Evolutionary conservation across 768 basidiomycete genomes (phyloP).

Genomic region (Boletus vermiculosoides): DNA sequence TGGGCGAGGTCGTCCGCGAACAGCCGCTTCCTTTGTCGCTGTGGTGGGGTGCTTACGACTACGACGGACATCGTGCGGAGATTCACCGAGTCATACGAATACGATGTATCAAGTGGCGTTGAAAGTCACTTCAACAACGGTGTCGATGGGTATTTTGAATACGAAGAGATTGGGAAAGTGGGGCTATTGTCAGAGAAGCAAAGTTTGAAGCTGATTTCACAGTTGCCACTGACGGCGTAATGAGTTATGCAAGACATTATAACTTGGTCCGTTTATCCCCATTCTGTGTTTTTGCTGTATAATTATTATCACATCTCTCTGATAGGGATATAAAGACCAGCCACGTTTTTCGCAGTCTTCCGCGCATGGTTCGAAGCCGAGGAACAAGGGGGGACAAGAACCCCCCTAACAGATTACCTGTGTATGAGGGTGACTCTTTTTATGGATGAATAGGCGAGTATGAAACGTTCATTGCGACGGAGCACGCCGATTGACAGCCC

Average conservation of each 20-base stretch:
- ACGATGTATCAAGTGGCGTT: constrained; percentile 20
- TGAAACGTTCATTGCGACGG: not conserved
- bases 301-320: not conserved
- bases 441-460: constrained; percentile 21
- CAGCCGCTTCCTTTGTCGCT: constrained; percentile 14
- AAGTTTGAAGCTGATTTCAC: constrained; percentile 17
- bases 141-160: constrained; percentile 21
- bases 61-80: constrained; percentile 31
- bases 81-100: constrained; percentile 19
- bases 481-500: not conserved
- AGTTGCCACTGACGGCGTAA: constrained; percentile 28
- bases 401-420: constrained; percentile 17
- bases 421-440: constrained; percentile 10
- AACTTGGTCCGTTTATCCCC: constrained; percentile 18
- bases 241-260: constrained; percentile 13
- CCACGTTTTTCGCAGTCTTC: constrained; percentile 22
- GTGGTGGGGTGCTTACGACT: constrained; percentile 19
- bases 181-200: constrained; percentile 16
- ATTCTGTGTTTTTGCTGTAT: not conserved
- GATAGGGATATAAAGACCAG: constrained; percentile 17
- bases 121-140: constrained; percentile 19
- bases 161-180: constrained; percentile 6
- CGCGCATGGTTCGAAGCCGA: constrained; percentile 23
- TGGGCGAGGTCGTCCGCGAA: constrained; percentile 19
- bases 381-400: constrained; percentile 17